Evolutionary conservation across 345 rosid genomes (phyloP).

Genomic region (Litchi chinensis): DNA sequence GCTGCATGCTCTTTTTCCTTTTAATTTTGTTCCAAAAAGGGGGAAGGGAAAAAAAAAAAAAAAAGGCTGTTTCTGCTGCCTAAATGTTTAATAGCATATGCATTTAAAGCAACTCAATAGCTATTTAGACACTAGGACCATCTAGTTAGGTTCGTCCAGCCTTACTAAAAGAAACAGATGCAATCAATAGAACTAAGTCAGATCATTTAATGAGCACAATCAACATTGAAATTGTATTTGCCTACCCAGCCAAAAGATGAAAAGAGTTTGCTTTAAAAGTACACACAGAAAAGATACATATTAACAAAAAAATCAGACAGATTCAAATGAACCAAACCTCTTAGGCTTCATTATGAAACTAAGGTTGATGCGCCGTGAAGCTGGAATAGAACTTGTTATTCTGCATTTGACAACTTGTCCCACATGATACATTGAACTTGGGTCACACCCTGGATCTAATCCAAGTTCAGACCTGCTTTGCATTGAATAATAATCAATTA

Average conservation of each 20-base stretch:
- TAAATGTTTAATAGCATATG: neutral
- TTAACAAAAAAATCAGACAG: neutral
- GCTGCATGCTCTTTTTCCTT: neutral
- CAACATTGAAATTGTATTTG: neutral
- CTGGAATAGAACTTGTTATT: slow-evolving; percentile 62
- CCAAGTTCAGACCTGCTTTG: slow-evolving; percentile 86
- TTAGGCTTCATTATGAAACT: slow-evolving; percentile 76
- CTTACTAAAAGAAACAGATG: neutral
- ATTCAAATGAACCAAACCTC: slow-evolving; percentile 52
- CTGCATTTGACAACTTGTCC: slow-evolving; percentile 99
- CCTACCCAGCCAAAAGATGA: neutral
- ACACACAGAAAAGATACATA: neutral
- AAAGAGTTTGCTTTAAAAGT: neutral
- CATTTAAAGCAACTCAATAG: slow-evolving; percentile 2
- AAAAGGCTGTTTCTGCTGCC: neutral
- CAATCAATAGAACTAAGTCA: neutral
- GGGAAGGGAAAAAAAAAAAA: neutral
- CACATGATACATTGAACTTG: slow-evolving; percentile 68
- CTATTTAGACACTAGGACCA: neutral
- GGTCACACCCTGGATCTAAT: slow-evolving; percentile 71
- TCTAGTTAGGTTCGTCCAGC: neutral
- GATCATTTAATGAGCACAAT: neutral
- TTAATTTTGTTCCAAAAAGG: neutral
- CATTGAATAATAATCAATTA: slow-evolving; percentile 30
- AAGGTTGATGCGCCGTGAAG: slow-evolving; percentile 75